Conservation (phyloP, 1,139 yeast genomes). For the Magnusiomyces ingens region DNA sequence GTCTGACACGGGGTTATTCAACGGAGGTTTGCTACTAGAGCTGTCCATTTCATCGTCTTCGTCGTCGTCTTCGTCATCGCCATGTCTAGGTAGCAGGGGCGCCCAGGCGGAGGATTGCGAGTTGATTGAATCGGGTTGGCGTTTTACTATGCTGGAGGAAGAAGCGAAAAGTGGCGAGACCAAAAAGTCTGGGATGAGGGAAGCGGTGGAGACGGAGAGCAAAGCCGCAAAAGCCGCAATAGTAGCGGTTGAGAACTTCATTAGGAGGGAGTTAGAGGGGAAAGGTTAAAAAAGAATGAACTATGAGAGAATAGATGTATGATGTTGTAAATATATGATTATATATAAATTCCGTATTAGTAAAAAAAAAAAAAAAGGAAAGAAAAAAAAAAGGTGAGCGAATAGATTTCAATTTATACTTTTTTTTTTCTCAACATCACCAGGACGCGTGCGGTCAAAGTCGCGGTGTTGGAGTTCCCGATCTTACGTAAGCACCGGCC, state of each 20-base stretch:
- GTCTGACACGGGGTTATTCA: too few relatives aligned
- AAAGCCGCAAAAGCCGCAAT: background rate
- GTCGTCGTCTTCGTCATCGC: background rate
- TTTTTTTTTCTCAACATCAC: background rate
- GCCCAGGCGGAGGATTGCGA: background rate
- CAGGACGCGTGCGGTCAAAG: background rate
- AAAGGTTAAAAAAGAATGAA: background rate
- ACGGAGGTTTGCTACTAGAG: too few relatives aligned
- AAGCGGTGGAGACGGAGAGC: background rate
- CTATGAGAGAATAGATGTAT: background rate
- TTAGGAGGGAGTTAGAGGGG: background rate
- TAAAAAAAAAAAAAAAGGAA: background rate
- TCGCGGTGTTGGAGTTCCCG: background rate
- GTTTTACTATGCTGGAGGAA: too few relatives aligned
- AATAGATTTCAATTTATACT: background rate
- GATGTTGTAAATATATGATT: too few relatives aligned
- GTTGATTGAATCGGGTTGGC: background rate
- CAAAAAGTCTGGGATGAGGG: background rate
- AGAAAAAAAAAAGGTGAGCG: background rate
- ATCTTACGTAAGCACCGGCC: background rate
- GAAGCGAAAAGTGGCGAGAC: too few relatives aligned
- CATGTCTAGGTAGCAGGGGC: constrained; percentile 1
- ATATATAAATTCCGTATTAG: background rate
- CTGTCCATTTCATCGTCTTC: background rate
- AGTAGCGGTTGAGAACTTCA: background rate